Evolutionary conservation across 306 rosid species (phyloP).

Genomic region (Ceratonia siliqua): DNA sequence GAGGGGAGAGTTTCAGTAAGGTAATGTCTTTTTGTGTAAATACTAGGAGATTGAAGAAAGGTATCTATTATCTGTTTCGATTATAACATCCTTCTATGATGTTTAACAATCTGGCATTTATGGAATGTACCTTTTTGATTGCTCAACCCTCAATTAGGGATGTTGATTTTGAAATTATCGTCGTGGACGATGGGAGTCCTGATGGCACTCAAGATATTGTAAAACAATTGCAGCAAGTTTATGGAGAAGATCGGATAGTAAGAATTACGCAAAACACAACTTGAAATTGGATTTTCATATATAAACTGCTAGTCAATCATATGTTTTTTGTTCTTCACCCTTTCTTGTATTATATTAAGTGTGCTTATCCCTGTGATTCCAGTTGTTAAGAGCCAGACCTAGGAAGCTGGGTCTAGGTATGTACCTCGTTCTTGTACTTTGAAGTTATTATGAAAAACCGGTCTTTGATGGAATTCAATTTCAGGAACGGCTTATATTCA

Average conservation of each 20-base stretch:
- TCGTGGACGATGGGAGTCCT: constrained; percentile 97
- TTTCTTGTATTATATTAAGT: constrained; percentile 12
- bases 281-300: constrained; percentile 12
- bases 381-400: constrained; percentile 88
- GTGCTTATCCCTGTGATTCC: constrained; percentile 28
- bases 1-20: neutral
- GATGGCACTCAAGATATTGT: constrained; percentile 93
- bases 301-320: neutral
- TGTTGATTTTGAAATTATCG: constrained; percentile 80
- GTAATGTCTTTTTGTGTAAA: neutral
- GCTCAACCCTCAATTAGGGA: constrained; percentile 49
- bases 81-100: neutral
- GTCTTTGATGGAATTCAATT: constrained; percentile 38
- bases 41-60: neutral
- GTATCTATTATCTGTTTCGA: neutral
- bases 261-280: constrained; percentile 31
- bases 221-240: constrained; percentile 77
- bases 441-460: constrained; percentile 13
- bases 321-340: neutral
- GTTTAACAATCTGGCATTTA: constrained; percentile 16
- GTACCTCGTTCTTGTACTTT: constrained; percentile 23
- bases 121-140: constrained; percentile 1
- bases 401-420: constrained; percentile 91
- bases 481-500: constrained; percentile 95
- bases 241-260: constrained; percentile 89